A percentile compares a stretch with the other conserved stretches of the same genome.
These are phyloP conservation scores for Xerocomellus dryophilus DNA, from an alignment of 768 basidiomycete species.

Conservation along the genomic window DNA sequence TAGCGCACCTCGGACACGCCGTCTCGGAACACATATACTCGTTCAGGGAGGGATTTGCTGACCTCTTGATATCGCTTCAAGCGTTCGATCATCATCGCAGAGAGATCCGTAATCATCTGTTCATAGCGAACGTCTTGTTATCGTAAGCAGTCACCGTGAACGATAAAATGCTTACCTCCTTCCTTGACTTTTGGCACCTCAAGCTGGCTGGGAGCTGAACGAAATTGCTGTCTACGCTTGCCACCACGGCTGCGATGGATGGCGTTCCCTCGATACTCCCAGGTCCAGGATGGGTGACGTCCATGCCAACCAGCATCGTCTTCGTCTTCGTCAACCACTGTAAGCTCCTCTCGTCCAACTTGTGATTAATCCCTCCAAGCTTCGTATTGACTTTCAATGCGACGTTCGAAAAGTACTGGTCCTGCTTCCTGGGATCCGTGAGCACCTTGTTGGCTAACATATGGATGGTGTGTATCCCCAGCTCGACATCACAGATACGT, in stretches of 20 bases:
- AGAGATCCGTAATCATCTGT: constrained; percentile 71
- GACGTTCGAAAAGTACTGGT: constrained; percentile 81
- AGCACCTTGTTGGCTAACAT: constrained; percentile 66
- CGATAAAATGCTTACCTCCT: constrained; percentile 20
- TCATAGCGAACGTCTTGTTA: not conserved
- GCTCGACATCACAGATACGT: constrained; percentile 65
- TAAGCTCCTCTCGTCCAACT: constrained; percentile 56
- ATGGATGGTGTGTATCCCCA: constrained; percentile 76
- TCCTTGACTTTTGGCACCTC: constrained; percentile 50
- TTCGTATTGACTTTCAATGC: constrained; percentile 82
- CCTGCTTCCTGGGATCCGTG: constrained; percentile 51
- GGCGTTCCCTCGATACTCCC: constrained; percentile 67
- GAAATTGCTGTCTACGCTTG: constrained; percentile 64
- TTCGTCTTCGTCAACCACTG: constrained; percentile 60
- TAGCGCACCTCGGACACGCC: constrained; percentile 72
- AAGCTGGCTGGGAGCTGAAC: constrained; percentile 78
- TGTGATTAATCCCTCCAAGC: constrained; percentile 79
- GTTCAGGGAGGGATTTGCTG: constrained; percentile 58
- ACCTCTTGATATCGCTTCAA: constrained; percentile 53
- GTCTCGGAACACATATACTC: constrained; percentile 74
- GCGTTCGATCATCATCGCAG: constrained; percentile 69
- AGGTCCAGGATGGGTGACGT: constrained; percentile 79
- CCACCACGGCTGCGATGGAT: constrained; percentile 81
- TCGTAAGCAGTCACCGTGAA: not conserved
- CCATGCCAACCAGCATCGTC: constrained; percentile 85